These are phyloP conservation scores for Ustilago tritici DNA, from an alignment of 1,284 basidiomycete genomes.

Conservation along the genomic window DNA sequence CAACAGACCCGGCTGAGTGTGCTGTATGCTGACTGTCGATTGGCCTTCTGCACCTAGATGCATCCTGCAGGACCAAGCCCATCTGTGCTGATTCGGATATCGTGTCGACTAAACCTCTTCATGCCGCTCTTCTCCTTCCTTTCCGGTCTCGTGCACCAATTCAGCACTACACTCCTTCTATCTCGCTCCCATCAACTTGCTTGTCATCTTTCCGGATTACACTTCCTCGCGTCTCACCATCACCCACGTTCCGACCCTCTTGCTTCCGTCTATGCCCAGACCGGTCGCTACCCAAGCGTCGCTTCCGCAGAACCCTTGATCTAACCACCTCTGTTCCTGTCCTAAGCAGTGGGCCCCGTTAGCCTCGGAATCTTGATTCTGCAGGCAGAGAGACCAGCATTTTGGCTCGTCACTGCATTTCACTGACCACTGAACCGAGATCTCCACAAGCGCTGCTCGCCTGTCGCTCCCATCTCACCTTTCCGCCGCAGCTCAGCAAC, in stretches of 20 bases:
- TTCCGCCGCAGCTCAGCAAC: neutral
- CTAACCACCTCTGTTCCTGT: neutral
- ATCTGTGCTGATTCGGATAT: constrained; percentile 5
- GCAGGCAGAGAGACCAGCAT: neutral
- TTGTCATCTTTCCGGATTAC: neutral
- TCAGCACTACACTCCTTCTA: constrained; percentile 15
- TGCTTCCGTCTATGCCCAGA: constrained; percentile 4
- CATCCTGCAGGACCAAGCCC: constrained; percentile 9
- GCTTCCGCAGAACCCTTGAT: neutral
- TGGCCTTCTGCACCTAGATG: constrained; percentile 4
- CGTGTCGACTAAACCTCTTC: neutral
- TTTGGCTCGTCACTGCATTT: neutral
- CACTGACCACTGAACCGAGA: neutral
- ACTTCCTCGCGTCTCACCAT: neutral
- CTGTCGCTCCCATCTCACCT: neutral
- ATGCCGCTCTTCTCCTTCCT: neutral
- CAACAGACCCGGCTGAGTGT: neutral
- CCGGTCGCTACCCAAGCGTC: neutral
- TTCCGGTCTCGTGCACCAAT: constrained; percentile 11
- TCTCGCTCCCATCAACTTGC: constrained; percentile 14
- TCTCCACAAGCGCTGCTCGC: neutral
- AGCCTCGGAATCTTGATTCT: neutral
- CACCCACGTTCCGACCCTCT: constrained; percentile 4
- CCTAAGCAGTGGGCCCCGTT: neutral
- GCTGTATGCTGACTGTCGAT: neutral